Conservation (phyloP, 192 early-diverging fungal species). For the Phlyctochytrium planicorne region DNA sequence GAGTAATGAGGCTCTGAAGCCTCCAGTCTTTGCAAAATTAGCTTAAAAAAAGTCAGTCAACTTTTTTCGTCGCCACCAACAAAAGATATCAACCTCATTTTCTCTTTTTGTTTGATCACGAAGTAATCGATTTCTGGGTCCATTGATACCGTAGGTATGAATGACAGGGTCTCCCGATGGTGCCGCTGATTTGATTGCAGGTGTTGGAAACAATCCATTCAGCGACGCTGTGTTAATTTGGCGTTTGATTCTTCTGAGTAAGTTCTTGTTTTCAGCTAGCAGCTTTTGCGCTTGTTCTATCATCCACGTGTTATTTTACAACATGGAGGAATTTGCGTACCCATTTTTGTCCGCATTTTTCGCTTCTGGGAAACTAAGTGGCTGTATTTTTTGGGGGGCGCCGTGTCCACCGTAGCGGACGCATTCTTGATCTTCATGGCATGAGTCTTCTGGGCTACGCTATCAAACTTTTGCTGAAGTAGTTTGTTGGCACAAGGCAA, state of each 20-base stretch:
- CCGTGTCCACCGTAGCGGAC: slow-evolving; percentile 7
- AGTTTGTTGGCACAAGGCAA: slow-evolving; percentile 25
- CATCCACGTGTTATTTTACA: neutral
- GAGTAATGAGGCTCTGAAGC: slow-evolving; percentile 5
- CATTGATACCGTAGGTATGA: too few relatives aligned
- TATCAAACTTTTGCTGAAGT: slow-evolving; percentile 21
- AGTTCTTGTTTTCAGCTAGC: slow-evolving; percentile 22
- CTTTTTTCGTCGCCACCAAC: neutral
- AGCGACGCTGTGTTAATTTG: slow-evolving; percentile 8
- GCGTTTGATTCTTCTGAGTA: slow-evolving; percentile 19
- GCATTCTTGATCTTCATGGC: slow-evolving; percentile 7
- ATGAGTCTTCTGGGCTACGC: neutral
- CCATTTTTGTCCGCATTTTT: slow-evolving; percentile 8
- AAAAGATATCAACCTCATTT: slow-evolving; percentile 11
- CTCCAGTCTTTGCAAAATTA: slow-evolving; percentile 20
- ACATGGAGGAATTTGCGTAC: slow-evolving; percentile 1
- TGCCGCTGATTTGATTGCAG: slow-evolving; percentile 1
- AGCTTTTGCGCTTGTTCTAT: slow-evolving; percentile 11
- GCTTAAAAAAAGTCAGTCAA: too few relatives aligned
- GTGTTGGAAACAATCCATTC: neutral
- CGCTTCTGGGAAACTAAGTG: slow-evolving; percentile 4
- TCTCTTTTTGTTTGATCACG: slow-evolving; percentile 15
- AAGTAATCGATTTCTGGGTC: slow-evolving; percentile 17
- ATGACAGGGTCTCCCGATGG: too few relatives aligned
- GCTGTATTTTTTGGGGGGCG: slow-evolving; percentile 2